phyloP scores from a whole-genome alignment of 2,329 filamentous ascomycete genomes.

The Trichoderma brevicompactum region DNA sequence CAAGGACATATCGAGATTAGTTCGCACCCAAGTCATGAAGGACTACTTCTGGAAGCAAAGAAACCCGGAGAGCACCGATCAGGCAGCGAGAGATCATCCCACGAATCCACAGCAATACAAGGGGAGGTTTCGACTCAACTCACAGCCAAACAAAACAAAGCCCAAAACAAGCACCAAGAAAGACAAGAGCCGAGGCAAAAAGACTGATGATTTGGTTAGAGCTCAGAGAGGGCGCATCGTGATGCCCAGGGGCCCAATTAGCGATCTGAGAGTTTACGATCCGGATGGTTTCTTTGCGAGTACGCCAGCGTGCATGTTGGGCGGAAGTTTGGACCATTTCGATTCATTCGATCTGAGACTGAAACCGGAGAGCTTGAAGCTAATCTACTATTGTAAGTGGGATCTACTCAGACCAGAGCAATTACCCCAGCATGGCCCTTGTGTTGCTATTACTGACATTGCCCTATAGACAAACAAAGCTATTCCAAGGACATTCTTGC shows the following conservation, averaged over 20 bases:
- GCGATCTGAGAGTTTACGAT: neutral
- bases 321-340: constrained; percentile 14
- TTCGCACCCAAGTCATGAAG: constrained; percentile 23
- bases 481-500: constrained; percentile 12
- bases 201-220: neutral
- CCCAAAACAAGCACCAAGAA: neutral
- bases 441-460: neutral
- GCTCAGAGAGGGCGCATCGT: neutral
- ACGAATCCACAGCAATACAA: constrained; percentile 8
- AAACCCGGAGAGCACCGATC: neutral
- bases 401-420: neutral
- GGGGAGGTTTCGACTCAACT: constrained; percentile 20
- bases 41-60: constrained; percentile 23
- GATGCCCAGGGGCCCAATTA: neutral
- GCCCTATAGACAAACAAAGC: constrained; percentile 1
- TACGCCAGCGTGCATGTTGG: neutral
- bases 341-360: neutral
- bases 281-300: neutral
- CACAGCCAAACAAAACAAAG: neutral
- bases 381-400: constrained; percentile 20
- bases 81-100: neutral
- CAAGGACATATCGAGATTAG: constrained; percentile 12
- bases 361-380: constrained; percentile 8
- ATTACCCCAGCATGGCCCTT: no score
- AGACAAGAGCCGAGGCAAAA: neutral